These are phyloP conservation scores for Dendrocalamus sinicus DNA, from an alignment of 176 grass and related monocot species.

Conservation along the genomic window DNA sequence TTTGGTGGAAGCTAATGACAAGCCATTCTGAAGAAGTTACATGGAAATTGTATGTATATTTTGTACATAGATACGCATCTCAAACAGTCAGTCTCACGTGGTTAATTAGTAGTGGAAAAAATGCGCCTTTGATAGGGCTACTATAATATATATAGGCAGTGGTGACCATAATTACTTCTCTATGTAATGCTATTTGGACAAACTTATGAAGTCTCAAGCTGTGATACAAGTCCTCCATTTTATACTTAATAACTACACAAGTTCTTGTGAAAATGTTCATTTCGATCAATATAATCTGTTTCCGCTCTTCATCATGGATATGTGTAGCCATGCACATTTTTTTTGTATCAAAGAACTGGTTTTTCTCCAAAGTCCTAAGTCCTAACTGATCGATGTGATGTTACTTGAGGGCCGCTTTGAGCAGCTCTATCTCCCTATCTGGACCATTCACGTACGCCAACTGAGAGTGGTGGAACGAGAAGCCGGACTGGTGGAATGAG, in stretches of 20 bases:
- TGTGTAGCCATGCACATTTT: neutral
- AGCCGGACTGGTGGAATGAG: constrained; percentile 91
- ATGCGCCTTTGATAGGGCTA: neutral
- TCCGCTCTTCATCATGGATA: neutral
- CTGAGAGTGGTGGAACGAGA: constrained; percentile 67
- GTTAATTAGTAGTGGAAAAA: neutral
- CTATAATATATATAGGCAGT: neutral
- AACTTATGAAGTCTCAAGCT: constrained; percentile 15
- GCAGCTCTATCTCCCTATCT: constrained; percentile 77
- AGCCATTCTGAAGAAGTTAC: constrained; percentile 20
- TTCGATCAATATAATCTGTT: neutral
- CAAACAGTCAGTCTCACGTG: neutral
- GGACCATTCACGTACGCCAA: constrained; percentile 92
- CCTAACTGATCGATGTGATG: neutral
- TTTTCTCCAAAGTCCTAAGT: neutral
- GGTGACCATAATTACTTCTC: neutral
- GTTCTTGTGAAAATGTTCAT: neutral
- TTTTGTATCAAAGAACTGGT: neutral
- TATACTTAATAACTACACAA: neutral
- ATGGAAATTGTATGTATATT: constrained; percentile 38
- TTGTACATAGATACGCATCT: neutral
- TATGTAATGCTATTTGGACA: neutral
- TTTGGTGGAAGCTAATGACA: constrained; percentile 31
- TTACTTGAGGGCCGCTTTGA: constrained; percentile 79
- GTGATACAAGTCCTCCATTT: neutral